Base-by-base conservation (phyloP, 1,284 basidiomycete species). In the Stereum hirsutum region DNA sequence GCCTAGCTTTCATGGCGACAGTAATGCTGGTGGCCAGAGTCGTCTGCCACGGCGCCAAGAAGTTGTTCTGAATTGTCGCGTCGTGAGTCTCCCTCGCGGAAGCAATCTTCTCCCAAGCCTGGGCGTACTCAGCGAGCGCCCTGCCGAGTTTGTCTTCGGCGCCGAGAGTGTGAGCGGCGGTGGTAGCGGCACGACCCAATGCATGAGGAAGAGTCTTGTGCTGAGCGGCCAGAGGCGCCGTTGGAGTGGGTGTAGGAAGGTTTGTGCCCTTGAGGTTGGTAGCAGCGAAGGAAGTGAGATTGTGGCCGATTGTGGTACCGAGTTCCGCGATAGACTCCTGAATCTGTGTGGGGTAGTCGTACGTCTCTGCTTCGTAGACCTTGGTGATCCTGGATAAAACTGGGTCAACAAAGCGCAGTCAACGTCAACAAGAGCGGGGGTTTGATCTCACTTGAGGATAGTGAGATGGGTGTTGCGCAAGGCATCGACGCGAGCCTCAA, bases 201-300 rank as follows among this genome's bases (percentile, higher is more conserved):
- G 96, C 95, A 60, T 98, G 95, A 2, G 93, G 87, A 38, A 99
- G 83, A 2, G 95, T 99, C 78, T 97, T 97, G 69, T 89, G 89
- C 55, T 79, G 78, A 3, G 66, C 57, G 11, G 69, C 63, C 4
- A 71, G 68, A 2, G 76, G 69, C 0, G 80, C 58, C 15, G 75
- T 55, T 17, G 86, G 80, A 5, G 78, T 67, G 11, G 92, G 85
- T 12, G 79, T 74, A 43, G 92, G 91, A 23, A 96, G 72, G 58
- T 82, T 83, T 26, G 90, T 91, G 47, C 88, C 88, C 70, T 95
- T 87, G 65, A 96, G 70, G 73, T 96, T 85, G 62, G 78, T 74
- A 53, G 89, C 78, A 52, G 95, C 95, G 63, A 99, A 88, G 48
- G 79, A 79, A 53, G 82, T 78, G 71, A 96, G 73, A 60, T 79